Conservation (phyloP, 768 basidiomycete species). For the Tricholoma flavovirens region DNA sequence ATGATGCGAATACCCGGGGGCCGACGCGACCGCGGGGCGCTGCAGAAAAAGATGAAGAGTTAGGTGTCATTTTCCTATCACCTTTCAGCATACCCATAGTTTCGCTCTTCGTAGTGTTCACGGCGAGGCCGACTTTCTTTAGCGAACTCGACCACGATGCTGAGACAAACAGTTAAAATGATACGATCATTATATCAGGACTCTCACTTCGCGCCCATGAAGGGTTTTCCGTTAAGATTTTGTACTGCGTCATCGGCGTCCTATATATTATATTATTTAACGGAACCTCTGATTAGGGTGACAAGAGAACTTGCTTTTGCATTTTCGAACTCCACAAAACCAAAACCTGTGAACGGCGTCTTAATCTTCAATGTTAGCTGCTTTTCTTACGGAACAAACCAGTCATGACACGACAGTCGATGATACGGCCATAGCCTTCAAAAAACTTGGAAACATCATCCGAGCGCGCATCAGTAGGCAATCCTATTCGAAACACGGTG, state of each 20-base stretch:
- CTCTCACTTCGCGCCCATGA: constrained; percentile 80
- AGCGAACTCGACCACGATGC: constrained; percentile 94
- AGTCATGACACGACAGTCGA: constrained; percentile 93
- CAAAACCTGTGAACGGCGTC: constrained; percentile 59
- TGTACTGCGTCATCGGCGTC: constrained; percentile 93
- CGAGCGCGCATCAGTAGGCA: constrained; percentile 77
- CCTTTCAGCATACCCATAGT: constrained; percentile 45
- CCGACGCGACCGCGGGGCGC: constrained; percentile 61
- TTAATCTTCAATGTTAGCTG: constrained; percentile 15
- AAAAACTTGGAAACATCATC: constrained; percentile 88
- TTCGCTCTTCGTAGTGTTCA: constrained; percentile 60
- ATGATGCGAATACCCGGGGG: constrained; percentile 80
- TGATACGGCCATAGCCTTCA: constrained; percentile 82
- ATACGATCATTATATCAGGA: background rate
- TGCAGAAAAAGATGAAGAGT: constrained; percentile 16
- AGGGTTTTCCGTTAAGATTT: constrained; percentile 81
- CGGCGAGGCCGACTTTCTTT: constrained; percentile 87
- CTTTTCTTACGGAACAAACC: constrained; percentile 42
- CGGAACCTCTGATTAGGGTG: background rate
- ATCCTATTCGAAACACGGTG: constrained; percentile 38
- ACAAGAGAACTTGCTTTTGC: constrained; percentile 45
- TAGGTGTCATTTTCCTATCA: constrained; percentile 1
- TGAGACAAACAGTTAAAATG: constrained; percentile 23
- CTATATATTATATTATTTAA: constrained; percentile 30
- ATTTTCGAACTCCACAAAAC: constrained; percentile 94